Evolutionary conservation across 1,284 basidiomycete genomes (phyloP).

Genomic region (Ganoderma meredithae): DNA sequence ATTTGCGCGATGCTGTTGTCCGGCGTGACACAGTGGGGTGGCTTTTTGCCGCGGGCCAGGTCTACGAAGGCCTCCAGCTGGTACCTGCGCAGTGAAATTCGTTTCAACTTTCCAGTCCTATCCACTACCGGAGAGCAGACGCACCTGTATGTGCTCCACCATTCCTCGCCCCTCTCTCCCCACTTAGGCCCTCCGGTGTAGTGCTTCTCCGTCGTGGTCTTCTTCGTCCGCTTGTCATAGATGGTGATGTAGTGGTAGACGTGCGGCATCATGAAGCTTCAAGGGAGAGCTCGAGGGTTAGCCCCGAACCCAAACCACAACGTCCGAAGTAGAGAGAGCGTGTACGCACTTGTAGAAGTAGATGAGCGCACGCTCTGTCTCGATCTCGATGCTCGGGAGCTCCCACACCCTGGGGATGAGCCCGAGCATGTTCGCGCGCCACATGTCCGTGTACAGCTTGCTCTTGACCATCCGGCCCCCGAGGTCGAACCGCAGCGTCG

Average conservation of each 20-base stretch:
- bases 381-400: constrained; percentile 39
- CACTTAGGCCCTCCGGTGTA: constrained; percentile 44
- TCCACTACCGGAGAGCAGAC: constrained; percentile 45
- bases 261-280: constrained; percentile 42
- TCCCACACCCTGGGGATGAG: constrained; percentile 38
- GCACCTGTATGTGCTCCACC: constrained; percentile 58
- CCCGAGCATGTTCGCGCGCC: constrained; percentile 33
- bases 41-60: constrained; percentile 54
- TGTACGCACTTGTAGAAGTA: constrained; percentile 43
- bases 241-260: constrained; percentile 53
- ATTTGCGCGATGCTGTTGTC: constrained; percentile 60
- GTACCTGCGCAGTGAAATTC: constrained; percentile 52
- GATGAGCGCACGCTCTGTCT: constrained; percentile 50
- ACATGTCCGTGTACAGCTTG: constrained; percentile 33
- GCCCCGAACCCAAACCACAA: too few relatives aligned
- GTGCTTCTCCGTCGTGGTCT: constrained; percentile 32
- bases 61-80: constrained; percentile 68
- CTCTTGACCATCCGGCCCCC: constrained; percentile 29
- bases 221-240: constrained; percentile 32
- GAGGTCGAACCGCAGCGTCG: constrained; percentile 29
- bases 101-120: background rate
- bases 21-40: constrained; percentile 57
- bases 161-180: constrained; percentile 55
- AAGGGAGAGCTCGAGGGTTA: background rate
- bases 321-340: constrained; percentile 23